These are phyloP conservation scores for Cucurbita maxima DNA, from an alignment of 306 rosid species.

Conservation along the genomic window DNA sequence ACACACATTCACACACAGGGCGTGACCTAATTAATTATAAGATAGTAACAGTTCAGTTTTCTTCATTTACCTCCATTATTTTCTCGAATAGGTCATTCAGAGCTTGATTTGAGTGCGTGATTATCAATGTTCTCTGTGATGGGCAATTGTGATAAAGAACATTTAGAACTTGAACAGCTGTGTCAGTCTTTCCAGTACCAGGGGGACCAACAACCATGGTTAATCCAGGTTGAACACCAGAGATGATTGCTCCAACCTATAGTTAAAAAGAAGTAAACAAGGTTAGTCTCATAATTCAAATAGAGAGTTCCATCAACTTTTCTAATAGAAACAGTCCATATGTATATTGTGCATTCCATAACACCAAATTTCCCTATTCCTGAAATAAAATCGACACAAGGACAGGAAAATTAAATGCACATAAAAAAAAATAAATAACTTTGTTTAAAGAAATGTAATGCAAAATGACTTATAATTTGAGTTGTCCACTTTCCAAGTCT, in stretches of 20 bases:
- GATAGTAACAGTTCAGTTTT: neutral
- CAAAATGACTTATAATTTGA: neutral
- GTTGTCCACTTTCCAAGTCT: neutral
- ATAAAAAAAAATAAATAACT: neutral
- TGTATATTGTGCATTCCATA: neutral
- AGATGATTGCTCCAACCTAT: slow-evolving; percentile 80
- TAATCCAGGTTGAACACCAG: slow-evolving; percentile 93
- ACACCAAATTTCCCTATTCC: neutral
- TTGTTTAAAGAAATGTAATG: neutral
- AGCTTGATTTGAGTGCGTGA: slow-evolving; percentile 96
- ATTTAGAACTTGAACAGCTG: slow-evolving; percentile 91
- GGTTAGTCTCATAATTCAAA: neutral
- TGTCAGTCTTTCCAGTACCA: slow-evolving; percentile 99
- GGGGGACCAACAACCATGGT: slow-evolving; percentile 99
- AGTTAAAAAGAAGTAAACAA: neutral
- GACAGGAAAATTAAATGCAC: neutral
- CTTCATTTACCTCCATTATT: slow-evolving; percentile 64
- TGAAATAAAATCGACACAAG: neutral
- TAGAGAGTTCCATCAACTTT: neutral
- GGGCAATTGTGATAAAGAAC: slow-evolving; percentile 98
- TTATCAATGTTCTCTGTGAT: slow-evolving; percentile 87
- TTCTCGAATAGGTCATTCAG: slow-evolving; percentile 92
- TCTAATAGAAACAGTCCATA: neutral
- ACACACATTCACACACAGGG: neutral
- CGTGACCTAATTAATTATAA: neutral